A percentile compares a stretch with the other conserved stretches of the same genome.
These are phyloP conservation scores for Posidonia australis DNA, from an alignment of 106 monocot species.

Conservation along the genomic window DNA sequence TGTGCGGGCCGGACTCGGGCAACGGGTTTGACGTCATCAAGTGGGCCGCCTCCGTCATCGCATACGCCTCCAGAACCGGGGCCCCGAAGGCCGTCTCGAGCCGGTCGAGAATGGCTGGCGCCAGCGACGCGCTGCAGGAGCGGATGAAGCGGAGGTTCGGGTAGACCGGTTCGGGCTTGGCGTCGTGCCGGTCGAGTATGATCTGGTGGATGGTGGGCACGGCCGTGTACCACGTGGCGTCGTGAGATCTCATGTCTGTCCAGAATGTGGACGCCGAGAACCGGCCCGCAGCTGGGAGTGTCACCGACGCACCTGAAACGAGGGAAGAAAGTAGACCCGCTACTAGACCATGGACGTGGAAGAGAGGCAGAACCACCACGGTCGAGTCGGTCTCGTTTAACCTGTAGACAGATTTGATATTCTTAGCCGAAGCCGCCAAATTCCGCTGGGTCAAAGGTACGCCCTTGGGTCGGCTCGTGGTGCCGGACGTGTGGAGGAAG, in stretches of 20 bases:
- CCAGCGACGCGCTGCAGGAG: constrained; percentile 89
- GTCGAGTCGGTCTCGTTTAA: constrained; percentile 61
- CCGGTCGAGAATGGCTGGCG: constrained; percentile 46
- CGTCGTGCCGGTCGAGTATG: constrained; percentile 65
- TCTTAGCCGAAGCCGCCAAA: constrained; percentile 58
- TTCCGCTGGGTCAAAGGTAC: constrained; percentile 81
- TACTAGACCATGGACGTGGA: constrained; percentile 94
- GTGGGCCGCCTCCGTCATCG: constrained; percentile 96
- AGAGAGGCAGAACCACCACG: constrained; percentile 79
- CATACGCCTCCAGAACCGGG: constrained; percentile 91
- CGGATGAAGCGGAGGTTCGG: constrained; percentile 86
- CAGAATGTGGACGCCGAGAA: constrained; percentile 95
- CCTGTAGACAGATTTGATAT: constrained; percentile 61
- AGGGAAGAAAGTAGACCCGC: constrained; percentile 64
- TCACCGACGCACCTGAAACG: constrained; percentile 40
- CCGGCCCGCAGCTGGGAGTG: constrained; percentile 51
- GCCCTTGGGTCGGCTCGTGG: constrained; percentile 92
- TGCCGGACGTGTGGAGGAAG: constrained; percentile 95
- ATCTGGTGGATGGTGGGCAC: constrained; percentile 97
- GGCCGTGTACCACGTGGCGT: constrained; percentile 95
- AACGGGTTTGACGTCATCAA: constrained; percentile 77
- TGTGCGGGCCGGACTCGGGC: constrained; percentile 57
- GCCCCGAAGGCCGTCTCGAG: constrained; percentile 64
- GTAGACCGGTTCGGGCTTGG: constrained; percentile 45
- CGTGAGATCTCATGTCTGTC: constrained; percentile 49